Evolutionary conservation across 2,329 filamentous ascomycete species (phyloP).

Genomic region (Fusarium sororula): DNA sequence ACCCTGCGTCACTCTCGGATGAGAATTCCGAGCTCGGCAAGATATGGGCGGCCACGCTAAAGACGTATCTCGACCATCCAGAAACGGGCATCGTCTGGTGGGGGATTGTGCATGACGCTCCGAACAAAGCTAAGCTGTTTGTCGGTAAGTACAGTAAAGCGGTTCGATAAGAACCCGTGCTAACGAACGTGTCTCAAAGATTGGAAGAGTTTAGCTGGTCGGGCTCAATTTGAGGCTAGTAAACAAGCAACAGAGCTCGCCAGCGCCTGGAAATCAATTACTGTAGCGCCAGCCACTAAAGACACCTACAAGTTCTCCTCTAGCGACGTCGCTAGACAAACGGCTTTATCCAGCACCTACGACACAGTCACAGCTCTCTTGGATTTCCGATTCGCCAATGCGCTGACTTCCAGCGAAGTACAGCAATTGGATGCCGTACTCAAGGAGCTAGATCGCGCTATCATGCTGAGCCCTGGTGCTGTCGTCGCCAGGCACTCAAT

Average conservation of each 20-base stretch:
- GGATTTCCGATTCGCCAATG: background rate
- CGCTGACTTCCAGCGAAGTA: background rate
- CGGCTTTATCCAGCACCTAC: background rate
- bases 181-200: background rate
- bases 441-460: background rate
- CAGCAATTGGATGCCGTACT: background rate
- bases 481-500: background rate
- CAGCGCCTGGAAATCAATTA: background rate
- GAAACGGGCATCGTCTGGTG: slow-evolving; percentile 19
- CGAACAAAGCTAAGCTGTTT: slow-evolving; percentile 7
- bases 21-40: background rate
- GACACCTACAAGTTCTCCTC: background rate
- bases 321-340: background rate
- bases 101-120: background rate
- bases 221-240: background rate
- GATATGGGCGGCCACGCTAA: slow-evolving; percentile 14
- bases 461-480: background rate
- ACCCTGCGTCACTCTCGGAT: background rate
- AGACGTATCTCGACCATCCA: slow-evolving; percentile 7
- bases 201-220: background rate
- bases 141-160: background rate
- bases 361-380: background rate
- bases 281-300: background rate
- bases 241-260: background rate
- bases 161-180: background rate